Base-by-base conservation (phyloP, 1,284 basidiomycete genomes). In the Irpex lacteus region DNA sequence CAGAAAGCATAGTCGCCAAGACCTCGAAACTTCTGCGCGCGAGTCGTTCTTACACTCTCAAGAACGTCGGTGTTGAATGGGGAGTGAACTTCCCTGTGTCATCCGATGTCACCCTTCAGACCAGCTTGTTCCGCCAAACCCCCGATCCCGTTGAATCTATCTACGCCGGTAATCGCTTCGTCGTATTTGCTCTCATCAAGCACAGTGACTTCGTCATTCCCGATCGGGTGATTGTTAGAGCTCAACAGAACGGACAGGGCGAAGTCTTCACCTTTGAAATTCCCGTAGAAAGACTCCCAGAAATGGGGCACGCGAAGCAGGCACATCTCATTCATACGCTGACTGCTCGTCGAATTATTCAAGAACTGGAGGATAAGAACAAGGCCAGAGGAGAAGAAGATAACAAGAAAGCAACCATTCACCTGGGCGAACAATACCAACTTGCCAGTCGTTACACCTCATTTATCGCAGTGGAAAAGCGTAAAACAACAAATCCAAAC, bases 61-160 rank as follows among this genome's bases (percentile, higher is more conserved):
- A 80, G 58, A 70, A 79, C 49, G 76, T 85, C 36, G 66, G 71
- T 1, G 70, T 87, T 21, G 81, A 85, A 61, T 87, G 86, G 86
- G 75, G 78, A 40, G 32, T 37, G 60, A 26, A 15, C 11, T 55
- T 15, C n/a, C 18, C 15, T 32, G n/a, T 13, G 9, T 37, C 32
- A 8, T 57, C 37, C 47, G 37, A 57, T n/a, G 21, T 38, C 55
- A 57, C 32, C 18, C 3, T 13, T 26, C 32, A 34, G n/a, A 57
- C 21, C 26, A 36, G 21, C 60, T 70, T 73, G 59, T 58, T 69
- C 7, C 61, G 49, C 18, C 64, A 65, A 34, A 44, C 56, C 4
- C 66, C 66, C 3, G 9, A 57, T 5, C 9, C 4, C 3, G 57
- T 65, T 40, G 37, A 62, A 3, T 13, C 62, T 18, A 54, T 67